These are phyloP conservation scores for Eucalyptus sideroxylon DNA, from an alignment of 345 rosid species.

Conservation along the genomic window DNA sequence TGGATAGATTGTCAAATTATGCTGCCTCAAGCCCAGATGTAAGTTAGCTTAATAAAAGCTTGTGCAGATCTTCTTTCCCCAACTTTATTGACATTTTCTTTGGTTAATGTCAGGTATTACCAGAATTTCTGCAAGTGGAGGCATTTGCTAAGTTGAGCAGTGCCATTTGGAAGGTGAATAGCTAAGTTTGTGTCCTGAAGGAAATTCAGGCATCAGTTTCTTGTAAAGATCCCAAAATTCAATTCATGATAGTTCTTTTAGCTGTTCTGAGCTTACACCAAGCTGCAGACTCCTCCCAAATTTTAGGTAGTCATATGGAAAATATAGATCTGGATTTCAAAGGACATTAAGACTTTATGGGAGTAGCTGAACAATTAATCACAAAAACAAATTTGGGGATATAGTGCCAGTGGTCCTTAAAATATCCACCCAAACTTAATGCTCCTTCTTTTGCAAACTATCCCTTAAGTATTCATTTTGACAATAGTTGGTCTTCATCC, in stretches of 20 bases:
- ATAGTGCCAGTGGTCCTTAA: not conserved
- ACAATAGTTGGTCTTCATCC: not conserved
- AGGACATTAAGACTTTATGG: not conserved
- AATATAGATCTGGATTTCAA: not conserved
- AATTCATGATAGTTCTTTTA: not conserved
- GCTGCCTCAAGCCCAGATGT: slow-evolving; percentile 79
- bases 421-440: not conserved
- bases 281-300: not conserved
- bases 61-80: not conserved
- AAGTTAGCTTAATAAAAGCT: slow-evolving; percentile 5
- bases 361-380: not conserved
- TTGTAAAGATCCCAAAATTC: not conserved
- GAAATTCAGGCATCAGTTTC: not conserved
- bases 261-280: not conserved
- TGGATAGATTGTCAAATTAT: slow-evolving; percentile 91
- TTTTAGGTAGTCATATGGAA: not conserved
- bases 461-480: not conserved
- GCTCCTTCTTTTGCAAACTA: not conserved
- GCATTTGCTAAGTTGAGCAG: slow-evolving; percentile 77
- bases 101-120: slow-evolving; percentile 31
- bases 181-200: not conserved
- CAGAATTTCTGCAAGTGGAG: slow-evolving; percentile 88
- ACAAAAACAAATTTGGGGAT: not conserved
- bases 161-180: slow-evolving; percentile 74
- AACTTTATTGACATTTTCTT: not conserved